These are phyloP conservation scores for Schizosaccharomyces octosporus DNA, from an alignment of 805 yeast species.

Conservation along the genomic window DNA sequence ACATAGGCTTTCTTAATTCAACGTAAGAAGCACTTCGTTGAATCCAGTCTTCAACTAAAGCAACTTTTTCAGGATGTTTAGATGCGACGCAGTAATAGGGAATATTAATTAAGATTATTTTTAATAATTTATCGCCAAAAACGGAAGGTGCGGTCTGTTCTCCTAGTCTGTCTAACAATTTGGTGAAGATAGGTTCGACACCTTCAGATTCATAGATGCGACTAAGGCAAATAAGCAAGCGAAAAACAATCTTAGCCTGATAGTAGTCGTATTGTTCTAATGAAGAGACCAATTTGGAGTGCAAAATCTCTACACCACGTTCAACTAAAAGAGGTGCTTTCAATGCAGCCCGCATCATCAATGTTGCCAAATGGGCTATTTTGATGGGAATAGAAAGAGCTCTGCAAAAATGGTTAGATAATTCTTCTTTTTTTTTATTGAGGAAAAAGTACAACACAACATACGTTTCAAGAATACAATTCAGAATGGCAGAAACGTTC, in stretches of 20 bases:
- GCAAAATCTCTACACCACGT: constrained; percentile 13
- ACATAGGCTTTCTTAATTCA: not conserved
- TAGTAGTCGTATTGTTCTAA: constrained; percentile 46
- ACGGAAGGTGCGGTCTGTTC: not conserved
- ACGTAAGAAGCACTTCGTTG: not conserved
- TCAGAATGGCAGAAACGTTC: not conserved
- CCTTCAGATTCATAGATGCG: not conserved
- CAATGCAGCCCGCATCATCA: constrained; percentile 48
- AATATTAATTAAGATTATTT: not conserved
- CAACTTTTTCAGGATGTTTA: not conserved
- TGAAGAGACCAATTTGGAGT: constrained; percentile 18
- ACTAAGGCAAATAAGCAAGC: constrained; percentile 14
- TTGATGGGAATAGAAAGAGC: constrained; percentile 75
- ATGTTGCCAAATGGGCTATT: constrained; percentile 40
- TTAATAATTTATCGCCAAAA: not conserved
- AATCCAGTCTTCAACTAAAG: not conserved
- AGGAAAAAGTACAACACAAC: not conserved
- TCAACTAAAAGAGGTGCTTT: constrained; percentile 40
- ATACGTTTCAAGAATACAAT: not conserved
- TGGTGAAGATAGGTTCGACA: constrained; percentile 7
- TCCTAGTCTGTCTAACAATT: not conserved
- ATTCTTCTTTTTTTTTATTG: too few species aligned
- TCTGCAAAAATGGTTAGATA: constrained; percentile 1
- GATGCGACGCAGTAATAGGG: not conserved
- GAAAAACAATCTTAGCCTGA: constrained; percentile 31